These are phyloP conservation scores for Meredithiella fracta DNA, from an alignment of 2,329 filamentous ascomycete species.

Conservation along the genomic window DNA sequence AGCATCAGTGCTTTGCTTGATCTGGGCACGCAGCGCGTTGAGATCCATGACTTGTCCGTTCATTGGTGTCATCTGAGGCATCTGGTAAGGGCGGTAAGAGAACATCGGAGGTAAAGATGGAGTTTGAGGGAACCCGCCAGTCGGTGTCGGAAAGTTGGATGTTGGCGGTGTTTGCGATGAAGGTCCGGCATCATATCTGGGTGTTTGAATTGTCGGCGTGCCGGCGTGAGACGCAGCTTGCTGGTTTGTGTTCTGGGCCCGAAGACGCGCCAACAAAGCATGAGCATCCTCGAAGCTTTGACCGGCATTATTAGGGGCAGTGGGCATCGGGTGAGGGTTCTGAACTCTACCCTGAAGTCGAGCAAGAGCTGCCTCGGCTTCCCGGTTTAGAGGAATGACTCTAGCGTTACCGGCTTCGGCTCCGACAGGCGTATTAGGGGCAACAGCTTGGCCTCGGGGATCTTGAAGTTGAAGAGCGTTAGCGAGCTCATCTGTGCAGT, in stretches of 20 bases:
- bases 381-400: neutral
- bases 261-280: neutral
- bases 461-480: conserved; percentile 12
- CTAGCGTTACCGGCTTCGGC: neutral
- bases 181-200: neutral
- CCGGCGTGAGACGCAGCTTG: neutral
- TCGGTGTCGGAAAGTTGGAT: neutral
- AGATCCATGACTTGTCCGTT: neutral
- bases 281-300: neutral
- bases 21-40: conserved; percentile 17
- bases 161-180: neutral
- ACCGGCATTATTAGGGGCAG: neutral
- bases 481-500: conserved; percentile 12
- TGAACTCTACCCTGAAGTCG: neutral
- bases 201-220: neutral
- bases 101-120: neutral
- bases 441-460: conserved; percentile 3
- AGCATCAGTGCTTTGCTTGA: conserved; percentile 17
- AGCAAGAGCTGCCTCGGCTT: neutral
- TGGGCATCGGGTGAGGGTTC: neutral
- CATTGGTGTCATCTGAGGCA: conserved; percentile 2
- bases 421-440: neutral
- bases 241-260: neutral
- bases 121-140: neutral
- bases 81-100: neutral